Base-by-base conservation (phyloP, 768 basidiomycete species). In the Boletus insuetus region DNA sequence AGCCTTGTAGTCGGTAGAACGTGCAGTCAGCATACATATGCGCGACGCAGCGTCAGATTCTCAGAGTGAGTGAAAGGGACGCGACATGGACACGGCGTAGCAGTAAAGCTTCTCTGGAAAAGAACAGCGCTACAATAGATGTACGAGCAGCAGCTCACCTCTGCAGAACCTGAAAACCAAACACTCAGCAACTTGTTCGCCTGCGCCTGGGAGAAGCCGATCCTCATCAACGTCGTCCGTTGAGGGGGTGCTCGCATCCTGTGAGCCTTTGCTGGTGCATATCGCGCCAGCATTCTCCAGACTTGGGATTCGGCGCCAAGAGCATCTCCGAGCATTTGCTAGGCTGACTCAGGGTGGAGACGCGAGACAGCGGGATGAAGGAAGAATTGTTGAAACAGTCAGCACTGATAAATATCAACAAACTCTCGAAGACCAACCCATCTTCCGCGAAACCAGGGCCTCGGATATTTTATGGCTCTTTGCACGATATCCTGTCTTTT, bases 401-500 rank as follows among this genome's bases (percentile, higher is more conserved):
- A n/a, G n/a, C n/a, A n/a, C n/a, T n/a, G n/a, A n/a, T n/a, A n/a
- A n/a, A n/a, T n/a, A n/a, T 68, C 80, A 84, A 14, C 80, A 85
- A 60, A 81, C 79, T 4, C 78, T 91, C 0, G 84, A 87, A 59
- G 51, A 64, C 19, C 53, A 68, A 68, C 58, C 64, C 66, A 0
- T 57, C 65, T 2, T 60, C 58, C 2, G 13, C 58, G 1, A 78
- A 77, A 46, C 69, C 70, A 3, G 81, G 83, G 2, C 78, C 86
- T 0, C 79, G 82, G 58, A 72, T 94, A 34, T 97, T 85, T 68
- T 99, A 98, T 55, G 92, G 91, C 1, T 94, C 91, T 12, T 75
- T 95, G 19, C 96, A 99, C 65, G 96, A 98, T 61, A 82, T 98
- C 42, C 77, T 94, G 14, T 90, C 94, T 13, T 97, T 85, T 65